phyloP scores from a whole-genome alignment of 495 filamentous ascomycete genomes.

The Xylaria curta region DNA sequence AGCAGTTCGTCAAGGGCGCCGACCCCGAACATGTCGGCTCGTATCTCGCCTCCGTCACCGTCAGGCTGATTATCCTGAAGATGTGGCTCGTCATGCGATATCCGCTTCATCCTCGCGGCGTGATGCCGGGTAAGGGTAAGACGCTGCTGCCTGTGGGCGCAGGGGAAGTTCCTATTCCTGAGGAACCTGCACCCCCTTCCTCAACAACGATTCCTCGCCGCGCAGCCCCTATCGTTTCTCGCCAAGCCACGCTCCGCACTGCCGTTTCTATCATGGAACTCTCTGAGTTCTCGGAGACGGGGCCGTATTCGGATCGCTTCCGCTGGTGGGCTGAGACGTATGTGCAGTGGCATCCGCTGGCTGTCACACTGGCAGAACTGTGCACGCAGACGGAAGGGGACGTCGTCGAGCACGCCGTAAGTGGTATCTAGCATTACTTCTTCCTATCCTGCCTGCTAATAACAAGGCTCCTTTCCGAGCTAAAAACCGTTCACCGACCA shows the following conservation, averaged over 20 bases:
- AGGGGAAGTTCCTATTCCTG: neutral
- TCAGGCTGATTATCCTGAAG: conserved; percentile 65
- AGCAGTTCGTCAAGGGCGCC: conserved; percentile 36
- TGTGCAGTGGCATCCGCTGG: conserved; percentile 77
- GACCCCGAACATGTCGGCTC: conserved; percentile 34
- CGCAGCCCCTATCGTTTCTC: conserved; percentile 14
- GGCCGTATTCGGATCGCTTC: conserved; percentile 35
- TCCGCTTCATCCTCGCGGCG: conserved; percentile 52
- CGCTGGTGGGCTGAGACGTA: conserved; percentile 60
- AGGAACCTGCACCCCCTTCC: neutral
- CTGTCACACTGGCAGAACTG: conserved; percentile 72
- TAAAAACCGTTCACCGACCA: no score
- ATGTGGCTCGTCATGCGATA: conserved; percentile 70
- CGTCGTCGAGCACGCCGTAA: conserved; percentile 66
- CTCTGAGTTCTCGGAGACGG: conserved; percentile 27
- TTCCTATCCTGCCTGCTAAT: neutral
- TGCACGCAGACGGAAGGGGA: conserved; percentile 58
- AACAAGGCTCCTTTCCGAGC: neutral
- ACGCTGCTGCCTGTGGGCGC: no score
- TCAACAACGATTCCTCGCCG: neutral
- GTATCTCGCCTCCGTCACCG: conserved; percentile 38
- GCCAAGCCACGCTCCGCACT: conserved; percentile 42
- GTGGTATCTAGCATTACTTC: neutral
- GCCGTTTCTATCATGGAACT: conserved; percentile 44
- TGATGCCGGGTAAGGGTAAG: neutral